Percentiles rank a stretch among this genome's conserved stretches.
Evolutionary conservation across 306 rosid species (phyloP).

Genomic region (Fagus sylvatica): DNA sequence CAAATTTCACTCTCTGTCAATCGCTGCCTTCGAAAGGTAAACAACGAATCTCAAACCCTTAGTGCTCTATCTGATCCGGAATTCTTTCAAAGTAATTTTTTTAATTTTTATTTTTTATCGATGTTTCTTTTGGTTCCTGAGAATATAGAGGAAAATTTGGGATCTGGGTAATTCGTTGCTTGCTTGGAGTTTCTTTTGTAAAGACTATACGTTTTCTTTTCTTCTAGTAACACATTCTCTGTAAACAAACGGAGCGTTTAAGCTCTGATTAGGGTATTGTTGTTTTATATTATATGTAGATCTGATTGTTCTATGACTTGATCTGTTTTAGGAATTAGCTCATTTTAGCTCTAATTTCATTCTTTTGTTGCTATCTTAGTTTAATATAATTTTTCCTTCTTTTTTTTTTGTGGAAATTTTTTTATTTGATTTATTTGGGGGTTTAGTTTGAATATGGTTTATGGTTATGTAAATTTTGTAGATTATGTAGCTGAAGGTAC

Average conservation of each 20-base stretch:
- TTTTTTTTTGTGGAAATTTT: not conserved
- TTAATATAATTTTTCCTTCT: not conserved
- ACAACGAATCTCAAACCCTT: not conserved
- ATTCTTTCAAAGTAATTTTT: not conserved
- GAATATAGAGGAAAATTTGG: conserved; percentile 21
- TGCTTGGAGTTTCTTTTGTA: not conserved
- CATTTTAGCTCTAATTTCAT: not conserved
- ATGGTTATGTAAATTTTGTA: not conserved
- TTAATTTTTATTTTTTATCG: not conserved
- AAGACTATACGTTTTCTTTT: not conserved
- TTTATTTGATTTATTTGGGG: not conserved
- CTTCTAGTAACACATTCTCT: not conserved
- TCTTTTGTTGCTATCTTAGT: not conserved
- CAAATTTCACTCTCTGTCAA: not conserved
- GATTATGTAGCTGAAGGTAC: not conserved
- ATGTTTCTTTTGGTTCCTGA: conserved; percentile 12
- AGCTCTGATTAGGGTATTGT: conserved; percentile 15
- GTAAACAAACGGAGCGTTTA: not conserved
- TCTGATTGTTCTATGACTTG: conserved; percentile 21
- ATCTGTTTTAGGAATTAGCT: conserved; percentile 16
- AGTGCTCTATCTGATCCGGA: not conserved
- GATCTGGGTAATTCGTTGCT: conserved; percentile 13
- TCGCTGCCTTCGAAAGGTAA: conserved; percentile 36
- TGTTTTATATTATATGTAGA: conserved; percentile 24
- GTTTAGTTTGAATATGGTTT: not conserved